Evolutionary conservation across 208 protist species (phyloP), one percentile per base, ranked within the genome.

Genomic region (Phytomonas francai): DNA sequence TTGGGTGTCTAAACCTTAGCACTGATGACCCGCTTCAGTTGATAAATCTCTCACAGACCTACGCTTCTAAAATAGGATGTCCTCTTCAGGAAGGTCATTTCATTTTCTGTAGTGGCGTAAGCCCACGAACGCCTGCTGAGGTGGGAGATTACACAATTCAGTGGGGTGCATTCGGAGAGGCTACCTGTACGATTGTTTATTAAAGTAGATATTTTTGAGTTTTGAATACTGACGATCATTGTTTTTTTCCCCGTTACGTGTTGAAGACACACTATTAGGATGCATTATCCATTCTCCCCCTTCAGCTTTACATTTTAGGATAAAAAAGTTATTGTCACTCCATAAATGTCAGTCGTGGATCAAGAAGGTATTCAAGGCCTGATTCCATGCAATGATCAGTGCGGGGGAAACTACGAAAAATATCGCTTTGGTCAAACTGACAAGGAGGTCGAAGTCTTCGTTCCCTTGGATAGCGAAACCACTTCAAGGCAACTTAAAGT

Each of bases 371-470:
- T 92, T 65, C 83, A 66, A 4, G 77, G 91, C 63, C 70, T 95
- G 29, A 63, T 96, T 60, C 77, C 87, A 25, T 90, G 86, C 65
- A 96, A 93, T 72, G 85, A 90, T 14, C 69, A 83, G 56, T 94
- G 85, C 62, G 91, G 91, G 39, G 86, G 88, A n/a, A 77, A 88
- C 74, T 94, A 96, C 64, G 70, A 76, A 0, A 65, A 64, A 12
- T 96, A 96, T 67, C 81, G 73, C 3, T 96, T 93, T 72, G 81
- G 78, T 0, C 91, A 96, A 73, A 82, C 67, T 19, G 91, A 94
- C 28, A 84, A 76, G 36, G 88, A 96, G 19, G 83, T 96, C 12
- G 84, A 71, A 31, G 61, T 96, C 56, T 83, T 73, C 4, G 68
- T 96, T 33, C 82, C 80, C 30, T 63, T 96, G 4, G 71, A 73